Evolutionary conservation across 1,284 basidiomycete species (phyloP).

Genomic region (Trichosporon coremiiforme): DNA sequence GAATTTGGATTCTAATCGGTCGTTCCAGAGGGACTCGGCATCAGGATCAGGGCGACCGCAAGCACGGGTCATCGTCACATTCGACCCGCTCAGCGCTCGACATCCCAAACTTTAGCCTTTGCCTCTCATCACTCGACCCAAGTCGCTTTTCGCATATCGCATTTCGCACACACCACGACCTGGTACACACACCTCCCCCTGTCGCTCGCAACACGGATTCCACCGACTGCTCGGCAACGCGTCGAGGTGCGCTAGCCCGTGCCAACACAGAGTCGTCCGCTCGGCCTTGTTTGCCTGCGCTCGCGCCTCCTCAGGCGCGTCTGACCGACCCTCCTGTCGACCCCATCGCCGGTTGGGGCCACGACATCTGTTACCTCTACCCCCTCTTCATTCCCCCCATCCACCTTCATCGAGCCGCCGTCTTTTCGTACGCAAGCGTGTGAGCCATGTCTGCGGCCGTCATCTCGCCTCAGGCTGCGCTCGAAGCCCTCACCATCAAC

Average conservation of each 20-base stretch:
- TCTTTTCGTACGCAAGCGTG: background rate
- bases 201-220: background rate
- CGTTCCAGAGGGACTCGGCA: conserved; percentile 7
- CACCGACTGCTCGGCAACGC: background rate
- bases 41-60: conserved; percentile 14
- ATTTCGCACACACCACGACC: background rate
- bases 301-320: conserved; percentile 19
- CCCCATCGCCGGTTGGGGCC: background rate
- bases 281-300: conserved; percentile 18
- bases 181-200: background rate
- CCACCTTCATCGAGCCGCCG: background rate
- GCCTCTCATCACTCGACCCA: conserved; percentile 3
- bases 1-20: background rate
- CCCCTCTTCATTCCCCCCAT: conserved; percentile 9
- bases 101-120: conserved; percentile 6
- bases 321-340: background rate
- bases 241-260: conserved; percentile 19
- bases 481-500: conserved; percentile 29
- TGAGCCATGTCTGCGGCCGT: conserved; percentile 22
- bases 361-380: conserved; percentile 13
- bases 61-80: conserved; percentile 16
- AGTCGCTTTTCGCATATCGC: conserved; percentile 4
- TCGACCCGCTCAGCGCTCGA: background rate
- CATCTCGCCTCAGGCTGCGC: conserved; percentile 35
- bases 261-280: conserved; percentile 18